A percentile compares a stretch with the other conserved stretches of the same genome.
Evolutionary conservation across 2,329 filamentous ascomycete species (phyloP).

Genomic region (Sporothrix protearum): DNA sequence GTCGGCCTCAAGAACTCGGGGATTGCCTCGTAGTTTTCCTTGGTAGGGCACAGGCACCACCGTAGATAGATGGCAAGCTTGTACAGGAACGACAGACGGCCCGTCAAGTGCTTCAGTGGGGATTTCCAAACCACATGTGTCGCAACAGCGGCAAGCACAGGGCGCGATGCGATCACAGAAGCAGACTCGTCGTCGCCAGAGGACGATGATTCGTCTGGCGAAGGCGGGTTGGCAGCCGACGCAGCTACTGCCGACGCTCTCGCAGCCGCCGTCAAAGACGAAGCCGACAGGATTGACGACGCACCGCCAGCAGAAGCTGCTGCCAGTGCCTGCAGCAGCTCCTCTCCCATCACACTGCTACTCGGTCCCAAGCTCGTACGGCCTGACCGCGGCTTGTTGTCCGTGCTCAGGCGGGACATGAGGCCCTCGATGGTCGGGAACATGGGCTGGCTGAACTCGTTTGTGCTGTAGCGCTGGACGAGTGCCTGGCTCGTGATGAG

Average conservation of each 20-base stretch:
- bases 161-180: neutral
- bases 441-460: constrained; percentile 19
- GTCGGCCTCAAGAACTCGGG: constrained; percentile 33
- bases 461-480: constrained; percentile 19
- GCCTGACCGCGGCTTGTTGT: neutral
- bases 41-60: constrained; percentile 19
- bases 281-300: neutral
- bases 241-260: constrained; percentile 7
- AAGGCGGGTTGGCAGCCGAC: neutral
- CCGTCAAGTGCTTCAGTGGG: constrained; percentile 12
- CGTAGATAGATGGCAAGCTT: constrained; percentile 18
- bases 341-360: constrained; percentile 13
- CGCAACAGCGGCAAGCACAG: neutral
- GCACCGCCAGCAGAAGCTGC: neutral
- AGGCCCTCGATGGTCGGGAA: constrained; percentile 22
- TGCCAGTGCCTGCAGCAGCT: neutral
- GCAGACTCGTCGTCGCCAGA: neutral
- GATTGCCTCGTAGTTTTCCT: constrained; percentile 19
- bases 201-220: neutral
- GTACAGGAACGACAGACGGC: constrained; percentile 19
- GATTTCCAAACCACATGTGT: constrained; percentile 12
- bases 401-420: neutral
- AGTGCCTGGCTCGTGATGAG: constrained; percentile 18
- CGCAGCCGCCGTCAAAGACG: neutral
- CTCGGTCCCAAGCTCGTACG: neutral